Conservation (phyloP, 2,329 filamentous ascomycete genomes). For the Cordyceps militaris region DNA sequence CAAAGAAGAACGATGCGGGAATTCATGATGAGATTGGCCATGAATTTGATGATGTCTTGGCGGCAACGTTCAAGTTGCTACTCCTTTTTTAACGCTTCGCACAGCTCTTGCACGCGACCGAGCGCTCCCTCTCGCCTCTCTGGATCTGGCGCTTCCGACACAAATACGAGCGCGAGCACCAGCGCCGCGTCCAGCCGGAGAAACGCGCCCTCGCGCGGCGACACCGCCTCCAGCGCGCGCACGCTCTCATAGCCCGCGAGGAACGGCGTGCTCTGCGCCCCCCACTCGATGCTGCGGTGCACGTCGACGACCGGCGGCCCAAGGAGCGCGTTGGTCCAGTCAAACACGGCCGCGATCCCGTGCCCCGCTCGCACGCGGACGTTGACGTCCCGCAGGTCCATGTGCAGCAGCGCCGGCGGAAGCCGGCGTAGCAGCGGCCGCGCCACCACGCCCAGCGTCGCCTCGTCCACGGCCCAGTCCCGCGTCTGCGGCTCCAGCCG, state of each 20-base stretch:
- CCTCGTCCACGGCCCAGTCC: constrained; percentile 3
- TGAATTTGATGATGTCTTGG: neutral
- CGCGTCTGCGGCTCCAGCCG: constrained; percentile 6
- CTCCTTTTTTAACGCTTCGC: neutral
- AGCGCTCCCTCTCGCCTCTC: constrained; percentile 8
- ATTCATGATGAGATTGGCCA: neutral
- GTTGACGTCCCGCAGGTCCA: constrained; percentile 17
- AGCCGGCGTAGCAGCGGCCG: constrained; percentile 6
- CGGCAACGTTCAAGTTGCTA: neutral
- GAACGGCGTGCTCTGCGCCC: constrained; percentile 7
- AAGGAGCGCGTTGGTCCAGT: constrained; percentile 16
- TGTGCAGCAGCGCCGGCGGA: constrained; percentile 14
- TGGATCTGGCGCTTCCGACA: constrained; percentile 16
- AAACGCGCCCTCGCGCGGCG: constrained; percentile 13
- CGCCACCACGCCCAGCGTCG: constrained; percentile 6
- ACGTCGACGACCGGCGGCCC: constrained; percentile 15
- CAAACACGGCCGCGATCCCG: constrained; percentile 13
- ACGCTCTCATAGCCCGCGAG: constrained; percentile 12
- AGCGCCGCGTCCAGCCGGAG: constrained; percentile 16
- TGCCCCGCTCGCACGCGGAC: constrained; percentile 2
- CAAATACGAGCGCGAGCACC: constrained; percentile 17
- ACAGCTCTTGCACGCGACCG: constrained; percentile 13
- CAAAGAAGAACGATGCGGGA: neutral
- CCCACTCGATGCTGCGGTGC: constrained; percentile 15
- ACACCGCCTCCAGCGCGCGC: constrained; percentile 1